Conservation (phyloP, 2,329 filamentous ascomycete genomes). For the Fusarium pseudoanthophilum region DNA sequence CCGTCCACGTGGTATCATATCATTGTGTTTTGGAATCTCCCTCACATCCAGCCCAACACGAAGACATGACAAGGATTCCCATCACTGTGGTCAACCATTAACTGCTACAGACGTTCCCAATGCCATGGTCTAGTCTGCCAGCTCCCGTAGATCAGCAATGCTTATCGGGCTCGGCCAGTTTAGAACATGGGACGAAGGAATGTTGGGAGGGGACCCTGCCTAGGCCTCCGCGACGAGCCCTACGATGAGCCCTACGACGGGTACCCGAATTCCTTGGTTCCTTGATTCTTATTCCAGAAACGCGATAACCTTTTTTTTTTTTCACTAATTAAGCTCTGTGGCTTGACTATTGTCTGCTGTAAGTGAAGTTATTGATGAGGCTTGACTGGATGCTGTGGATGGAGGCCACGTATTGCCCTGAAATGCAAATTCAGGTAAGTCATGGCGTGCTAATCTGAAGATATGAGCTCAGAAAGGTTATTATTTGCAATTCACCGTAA, state of each 20-base stretch:
- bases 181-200: conserved; percentile 34
- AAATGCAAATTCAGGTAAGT: not conserved
- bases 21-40: conserved; percentile 24
- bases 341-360: conserved; percentile 30
- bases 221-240: conserved; percentile 12
- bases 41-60: not conserved
- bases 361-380: not conserved
- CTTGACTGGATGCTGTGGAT: not conserved
- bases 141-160: conserved; percentile 42
- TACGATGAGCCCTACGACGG: conserved; percentile 24
- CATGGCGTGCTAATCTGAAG: conserved; percentile 1
- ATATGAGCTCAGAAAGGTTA: not conserved
- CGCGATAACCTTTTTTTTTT: not conserved
- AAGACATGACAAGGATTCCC: conserved; percentile 18
- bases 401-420: not conserved
- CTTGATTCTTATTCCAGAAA: conserved; percentile 22
- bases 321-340: conserved; percentile 3
- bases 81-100: conserved; percentile 8
- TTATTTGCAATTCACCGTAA: not conserved
- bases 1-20: conserved; percentile 40
- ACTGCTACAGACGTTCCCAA: conserved; percentile 22
- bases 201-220: conserved; percentile 36
- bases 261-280: conserved; percentile 28
- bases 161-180: conserved; percentile 31
- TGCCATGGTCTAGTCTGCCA: conserved; percentile 31